phyloP scores from a whole-genome alignment of 2,329 filamentous ascomycete species.

The Pseudocercospora fijiensis region DNA sequence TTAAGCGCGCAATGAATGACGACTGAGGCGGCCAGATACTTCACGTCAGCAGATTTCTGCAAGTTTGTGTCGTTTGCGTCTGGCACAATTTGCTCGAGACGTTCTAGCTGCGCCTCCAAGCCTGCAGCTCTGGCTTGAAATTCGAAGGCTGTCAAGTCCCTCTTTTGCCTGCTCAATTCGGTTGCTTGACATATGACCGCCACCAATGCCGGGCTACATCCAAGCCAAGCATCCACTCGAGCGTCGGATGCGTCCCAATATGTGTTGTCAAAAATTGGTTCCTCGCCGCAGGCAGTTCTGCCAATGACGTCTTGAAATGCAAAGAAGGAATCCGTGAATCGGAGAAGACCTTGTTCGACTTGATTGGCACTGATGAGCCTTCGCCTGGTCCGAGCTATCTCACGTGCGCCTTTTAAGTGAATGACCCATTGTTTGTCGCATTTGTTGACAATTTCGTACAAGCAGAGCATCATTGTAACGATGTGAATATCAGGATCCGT shows the following conservation, averaged over 20 bases:
- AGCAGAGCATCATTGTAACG: slow-evolving; percentile 9
- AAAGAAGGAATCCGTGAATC: slow-evolving; percentile 8
- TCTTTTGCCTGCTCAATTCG: neutral
- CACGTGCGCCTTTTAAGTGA: slow-evolving; percentile 6
- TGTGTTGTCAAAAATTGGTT: slow-evolving; percentile 5
- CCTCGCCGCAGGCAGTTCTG: slow-evolving; percentile 1
- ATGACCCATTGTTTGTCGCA: slow-evolving; percentile 7
- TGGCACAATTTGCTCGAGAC: neutral
- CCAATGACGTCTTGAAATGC: slow-evolving; percentile 6
- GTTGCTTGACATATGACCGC: neutral
- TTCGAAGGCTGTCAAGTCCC: neutral
- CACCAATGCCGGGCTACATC: slow-evolving; percentile 3
- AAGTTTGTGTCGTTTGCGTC: neutral
- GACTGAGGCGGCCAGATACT: neutral
- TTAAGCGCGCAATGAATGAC: slow-evolving; percentile 2
- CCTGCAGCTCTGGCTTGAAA: neutral
- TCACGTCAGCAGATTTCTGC: neutral
- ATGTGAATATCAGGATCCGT: slow-evolving; percentile 6
- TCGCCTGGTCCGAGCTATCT: slow-evolving; percentile 4
- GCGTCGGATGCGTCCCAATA: neutral
- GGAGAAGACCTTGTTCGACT: neutral
- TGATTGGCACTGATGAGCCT: neutral
- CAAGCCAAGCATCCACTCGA: slow-evolving; percentile 2
- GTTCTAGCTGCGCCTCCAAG: slow-evolving; percentile 2
- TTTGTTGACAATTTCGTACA: slow-evolving; percentile 9